phyloP scores from a whole-genome alignment of 2,329 filamentous ascomycete genomes.

The Stagonosporopsis tanaceti region DNA sequence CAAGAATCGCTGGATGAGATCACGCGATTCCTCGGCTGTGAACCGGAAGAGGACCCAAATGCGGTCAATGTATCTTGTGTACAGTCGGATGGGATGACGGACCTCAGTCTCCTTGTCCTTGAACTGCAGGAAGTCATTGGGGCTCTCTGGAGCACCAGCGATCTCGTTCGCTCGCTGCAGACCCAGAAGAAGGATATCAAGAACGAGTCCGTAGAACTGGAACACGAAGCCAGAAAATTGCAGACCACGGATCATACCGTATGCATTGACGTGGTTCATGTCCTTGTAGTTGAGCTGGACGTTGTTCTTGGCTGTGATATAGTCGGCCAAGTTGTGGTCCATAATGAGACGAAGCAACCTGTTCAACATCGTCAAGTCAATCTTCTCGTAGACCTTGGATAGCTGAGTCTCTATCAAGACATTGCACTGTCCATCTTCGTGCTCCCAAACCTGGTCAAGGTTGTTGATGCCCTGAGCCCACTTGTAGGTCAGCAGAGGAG shows the following conservation, averaged over 20 bases:
- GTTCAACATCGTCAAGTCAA: constrained; percentile 94
- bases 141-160: constrained; percentile 88
- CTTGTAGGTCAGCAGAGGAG: constrained; percentile 93
- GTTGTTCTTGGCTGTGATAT: constrained; percentile 99
- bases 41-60: constrained; percentile 99
- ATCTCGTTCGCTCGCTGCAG: constrained; percentile 97
- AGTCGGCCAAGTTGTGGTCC: constrained; percentile 99
- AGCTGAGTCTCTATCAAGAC: constrained; percentile 98
- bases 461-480: constrained; percentile 99
- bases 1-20: constrained; percentile 95
- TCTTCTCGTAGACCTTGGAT: constrained; percentile 99
- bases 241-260: constrained; percentile 95
- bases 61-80: constrained; percentile 96
- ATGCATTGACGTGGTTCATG: constrained; percentile 99
- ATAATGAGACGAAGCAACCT: constrained; percentile 92
- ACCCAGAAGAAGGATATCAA: constrained; percentile 90
- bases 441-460: constrained; percentile 92
- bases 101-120: constrained; percentile 90
- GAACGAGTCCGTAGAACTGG: constrained; percentile 96
- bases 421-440: constrained; percentile 92
- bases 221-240: constrained; percentile 99
- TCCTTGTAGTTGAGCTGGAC: constrained; percentile 99
- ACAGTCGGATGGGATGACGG: constrained; percentile 94
- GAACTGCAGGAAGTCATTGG: constrained; percentile 98
- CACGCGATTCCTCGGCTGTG: constrained; percentile 89